These are phyloP conservation scores for Colletotrichum liriopes DNA, from an alignment of 2,329 filamentous ascomycete species.

Conservation along the genomic window DNA sequence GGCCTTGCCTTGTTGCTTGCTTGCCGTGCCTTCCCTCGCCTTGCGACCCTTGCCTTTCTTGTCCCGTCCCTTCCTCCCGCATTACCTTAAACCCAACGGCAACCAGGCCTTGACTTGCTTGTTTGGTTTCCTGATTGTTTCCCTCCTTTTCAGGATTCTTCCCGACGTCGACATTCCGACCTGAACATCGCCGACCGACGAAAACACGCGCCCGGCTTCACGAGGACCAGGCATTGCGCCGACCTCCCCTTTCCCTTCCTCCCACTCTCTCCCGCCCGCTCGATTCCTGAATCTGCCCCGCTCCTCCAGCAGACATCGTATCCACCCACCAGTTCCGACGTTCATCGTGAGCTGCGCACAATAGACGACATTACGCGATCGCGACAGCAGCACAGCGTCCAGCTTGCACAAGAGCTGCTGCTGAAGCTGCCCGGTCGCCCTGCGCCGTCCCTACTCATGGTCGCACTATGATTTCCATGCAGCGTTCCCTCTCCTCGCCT, in stretches of 20 bases:
- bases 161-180: neutral
- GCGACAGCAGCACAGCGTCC: constrained; percentile 34
- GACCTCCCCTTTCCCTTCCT: constrained; percentile 16
- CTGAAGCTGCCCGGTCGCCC: constrained; percentile 55
- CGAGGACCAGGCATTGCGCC: constrained; percentile 37
- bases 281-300: constrained; percentile 31
- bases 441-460: constrained; percentile 56
- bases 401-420: constrained; percentile 47
- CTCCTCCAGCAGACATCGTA: constrained; percentile 15
- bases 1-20: constrained; percentile 28
- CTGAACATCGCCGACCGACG: constrained; percentile 1
- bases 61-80: constrained; percentile 41
- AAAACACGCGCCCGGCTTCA: neutral
- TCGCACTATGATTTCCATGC: constrained; percentile 72
- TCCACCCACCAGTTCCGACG: constrained; percentile 5
- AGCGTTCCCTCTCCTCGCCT: constrained; percentile 74
- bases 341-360: constrained; percentile 6
- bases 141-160: neutral
- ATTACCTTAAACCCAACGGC: constrained; percentile 39
- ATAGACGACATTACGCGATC: constrained; percentile 9
- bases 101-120: constrained; percentile 16
- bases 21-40: constrained; percentile 34
- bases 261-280: constrained; percentile 1
- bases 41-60: constrained; percentile 36
- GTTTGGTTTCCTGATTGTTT: neutral